Evolutionary conservation across 1,284 basidiomycete species (phyloP), one percentile per base, ranked within the genome.

Genomic region (Naganishia liquefaciens): DNA sequence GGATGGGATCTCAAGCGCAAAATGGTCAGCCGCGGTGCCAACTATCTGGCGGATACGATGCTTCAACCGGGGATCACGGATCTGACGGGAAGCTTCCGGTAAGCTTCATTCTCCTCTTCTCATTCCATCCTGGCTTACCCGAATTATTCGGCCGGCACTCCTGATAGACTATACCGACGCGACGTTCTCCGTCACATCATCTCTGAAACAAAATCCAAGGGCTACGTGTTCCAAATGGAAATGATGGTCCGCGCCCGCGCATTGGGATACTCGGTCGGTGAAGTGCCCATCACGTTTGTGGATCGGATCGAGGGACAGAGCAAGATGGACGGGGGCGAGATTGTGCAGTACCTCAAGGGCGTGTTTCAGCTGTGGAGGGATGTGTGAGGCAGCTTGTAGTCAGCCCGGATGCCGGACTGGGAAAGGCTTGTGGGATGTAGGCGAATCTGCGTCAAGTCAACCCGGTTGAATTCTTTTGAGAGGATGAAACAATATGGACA

Each of bases 141-240:
- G 40, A 27, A 28, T 43, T 3, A 10, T 54, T 25, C 27, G 15
- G 43, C 19, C 19, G 10, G 28, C 27, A 43, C 25, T 43, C n/a
- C 57, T 37, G 19, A 47, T 64, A 91, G 90, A 66, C 79, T 95
- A 23, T 95, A 94, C 77, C 86, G 89, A 50, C 78, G 86, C 17
- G 82, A 83, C 1, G 91, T 90, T 5, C 82, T 95, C 65, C 84
- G 84, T 58, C 86, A 89, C 70, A 88, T 95, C 72, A 94, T 95
- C 72, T 84, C 86, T 5, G 82, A 88, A 69, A 91, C 89, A 9
- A 85, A 88, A 68, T 91, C 89, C 19, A 89, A 90, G 70, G 92
- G 92, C 2, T 95, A 94, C 73, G 92, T 95, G 17, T 94, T 95
- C 82, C 92, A 95, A 81, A 95, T 95, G 92, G 92, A 95, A 78